Evolutionary conservation across 495 filamentous ascomycete species (phyloP).

Genomic region (Hyphodiscus hymeniophilus): DNA sequence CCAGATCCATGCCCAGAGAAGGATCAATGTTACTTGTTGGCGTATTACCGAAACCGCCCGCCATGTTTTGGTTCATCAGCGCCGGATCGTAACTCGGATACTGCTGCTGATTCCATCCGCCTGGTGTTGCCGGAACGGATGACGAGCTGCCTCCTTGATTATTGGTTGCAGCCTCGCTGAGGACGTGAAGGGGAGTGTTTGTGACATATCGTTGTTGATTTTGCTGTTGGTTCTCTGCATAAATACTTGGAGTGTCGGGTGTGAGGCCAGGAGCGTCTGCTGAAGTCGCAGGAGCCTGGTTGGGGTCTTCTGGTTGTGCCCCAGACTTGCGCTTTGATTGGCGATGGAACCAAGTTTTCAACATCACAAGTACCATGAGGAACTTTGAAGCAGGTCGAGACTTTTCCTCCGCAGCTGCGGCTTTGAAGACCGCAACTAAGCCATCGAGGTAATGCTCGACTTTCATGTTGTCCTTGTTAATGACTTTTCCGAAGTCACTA

Average conservation of each 20-base stretch:
- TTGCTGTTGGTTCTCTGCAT: conserved; percentile 10
- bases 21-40: conserved; percentile 24
- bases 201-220: conserved; percentile 19
- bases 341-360: conserved; percentile 62
- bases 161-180: conserved; percentile 61
- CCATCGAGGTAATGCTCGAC: conserved; percentile 67
- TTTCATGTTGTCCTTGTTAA: conserved; percentile 63
- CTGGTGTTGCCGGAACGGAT: conserved; percentile 9
- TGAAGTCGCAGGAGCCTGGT: too few relatives aligned
- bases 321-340: conserved; percentile 22
- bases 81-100: conserved; percentile 3
- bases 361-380: conserved; percentile 61
- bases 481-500: conserved; percentile 65
- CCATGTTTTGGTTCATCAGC: neutral
- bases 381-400: conserved; percentile 71
- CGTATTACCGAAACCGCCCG: conserved; percentile 4
- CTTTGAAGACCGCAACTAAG: conserved; percentile 57
- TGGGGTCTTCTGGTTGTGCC: neutral
- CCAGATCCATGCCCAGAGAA: conserved; percentile 28
- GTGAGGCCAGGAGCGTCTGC: too few relatives aligned
- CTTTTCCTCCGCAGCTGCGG: conserved; percentile 53
- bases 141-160: conserved; percentile 27
- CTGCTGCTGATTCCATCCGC: conserved; percentile 19
- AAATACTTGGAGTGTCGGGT: too few relatives aligned
- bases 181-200: conserved; percentile 54